Percentiles rank a stretch among this genome's conserved stretches.
phyloP scores from a whole-genome alignment of 768 basidiomycete species.

The Termitomyces sp. region DNA sequence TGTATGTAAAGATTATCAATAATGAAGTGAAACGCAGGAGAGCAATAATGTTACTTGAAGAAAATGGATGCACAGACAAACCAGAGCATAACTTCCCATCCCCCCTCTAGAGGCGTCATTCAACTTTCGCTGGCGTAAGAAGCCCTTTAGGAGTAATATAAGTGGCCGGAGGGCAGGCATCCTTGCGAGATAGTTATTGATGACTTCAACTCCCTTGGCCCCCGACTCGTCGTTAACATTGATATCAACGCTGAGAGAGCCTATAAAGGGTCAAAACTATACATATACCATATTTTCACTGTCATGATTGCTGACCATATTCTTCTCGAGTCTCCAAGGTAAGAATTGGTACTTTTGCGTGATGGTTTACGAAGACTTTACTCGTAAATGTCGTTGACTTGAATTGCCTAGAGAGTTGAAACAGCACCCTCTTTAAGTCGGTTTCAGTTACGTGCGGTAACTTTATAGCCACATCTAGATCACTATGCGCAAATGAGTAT shows the following conservation, averaged over 20 bases:
- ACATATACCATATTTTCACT: not conserved
- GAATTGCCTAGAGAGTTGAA: conserved; percentile 42
- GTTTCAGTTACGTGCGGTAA: conserved; percentile 21
- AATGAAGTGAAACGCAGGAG: not conserved
- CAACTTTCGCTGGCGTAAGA: conserved; percentile 49
- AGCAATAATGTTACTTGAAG: conserved; percentile 44
- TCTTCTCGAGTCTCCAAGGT: conserved; percentile 43
- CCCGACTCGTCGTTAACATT: conserved; percentile 61
- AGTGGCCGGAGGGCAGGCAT: conserved; percentile 58
- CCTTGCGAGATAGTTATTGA: conserved; percentile 44
- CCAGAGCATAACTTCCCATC: conserved; percentile 60
- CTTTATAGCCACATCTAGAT: conserved; percentile 21
- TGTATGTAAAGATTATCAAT: conserved; percentile 15
- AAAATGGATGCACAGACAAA: conserved; percentile 60
- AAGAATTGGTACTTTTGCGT: conserved; percentile 53
- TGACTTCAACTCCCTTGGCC: conserved; percentile 40
- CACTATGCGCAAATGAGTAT: conserved; percentile 24
- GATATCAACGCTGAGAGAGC: conserved; percentile 58
- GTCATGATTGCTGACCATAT: conserved; percentile 23
- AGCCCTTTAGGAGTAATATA: conserved; percentile 57
- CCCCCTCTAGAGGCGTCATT: conserved; percentile 61
- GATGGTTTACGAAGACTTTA: conserved; percentile 22
- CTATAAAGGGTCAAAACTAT: conserved; percentile 21
- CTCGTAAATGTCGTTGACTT: conserved; percentile 36
- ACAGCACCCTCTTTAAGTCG: conserved; percentile 36